Evolutionary conservation across 2,329 filamentous ascomycete species (phyloP), one percentile per base, ranked within the genome.

Genomic region (Colletotrichum sp.): DNA sequence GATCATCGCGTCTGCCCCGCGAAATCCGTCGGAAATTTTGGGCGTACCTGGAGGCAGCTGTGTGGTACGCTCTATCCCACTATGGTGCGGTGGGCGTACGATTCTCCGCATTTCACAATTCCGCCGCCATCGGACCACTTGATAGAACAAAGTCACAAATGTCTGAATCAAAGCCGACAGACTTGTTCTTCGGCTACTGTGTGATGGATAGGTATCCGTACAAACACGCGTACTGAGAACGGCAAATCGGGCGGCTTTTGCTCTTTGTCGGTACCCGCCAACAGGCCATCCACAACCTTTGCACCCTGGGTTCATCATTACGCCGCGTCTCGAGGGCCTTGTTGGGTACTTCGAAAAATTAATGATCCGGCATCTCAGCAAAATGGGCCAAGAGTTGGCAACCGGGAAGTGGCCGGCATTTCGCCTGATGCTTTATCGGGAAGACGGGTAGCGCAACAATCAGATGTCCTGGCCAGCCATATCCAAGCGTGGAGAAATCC

Each of bases 1-100:
- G 74, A 77, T 77, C 52, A 77, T 77, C 71, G 74, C 52, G 61
- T 68, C 67, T 43, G 70, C 73, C 71, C 71, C 65, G 66, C 74
- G 71, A 76, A 59, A 59, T 67, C 74, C 55, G 60, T 75, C 75
- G 68, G 72, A 57, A 59, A 66, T 36, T 68, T 72, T 70, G 48
- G 60, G 59, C 24, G 24, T 39, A 57, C 36, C 39, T 36, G 28
- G 34, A 43, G 52, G 16, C 65, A 68, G 34, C 39, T 52, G 57
- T 64, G 61, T 63, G 60, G 43, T 60, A 64, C 32, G 60, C 34
- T 59, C 48, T 30, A 30, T 74, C 16, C 74, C 72, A 61, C 48
- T 48, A 43, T 75, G 18, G 64, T 74, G 67, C 57, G 76, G 72
- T 71, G 55, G 68, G 71, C 52, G 67, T 71, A 67, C 66, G 67